Evolutionary conservation across 1,284 basidiomycete genomes (phyloP).

Genomic region (Ceratobasidium sp.): DNA sequence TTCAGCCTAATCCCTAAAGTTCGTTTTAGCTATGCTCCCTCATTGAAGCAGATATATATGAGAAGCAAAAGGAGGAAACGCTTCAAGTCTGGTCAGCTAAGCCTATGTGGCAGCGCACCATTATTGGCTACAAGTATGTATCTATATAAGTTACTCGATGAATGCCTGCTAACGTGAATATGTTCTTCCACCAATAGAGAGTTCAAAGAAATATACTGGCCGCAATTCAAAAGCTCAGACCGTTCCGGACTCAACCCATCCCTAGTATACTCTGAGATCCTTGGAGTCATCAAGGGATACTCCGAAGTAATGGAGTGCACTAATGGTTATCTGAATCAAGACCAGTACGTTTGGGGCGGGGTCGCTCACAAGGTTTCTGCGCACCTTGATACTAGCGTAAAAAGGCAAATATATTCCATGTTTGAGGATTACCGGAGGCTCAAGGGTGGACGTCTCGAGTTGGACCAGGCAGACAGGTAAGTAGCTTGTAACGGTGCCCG

Average conservation of each 20-base stretch:
- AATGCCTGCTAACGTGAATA: too few species aligned
- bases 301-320: not conserved
- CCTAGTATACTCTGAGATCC: not conserved
- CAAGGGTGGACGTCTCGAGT: not conserved
- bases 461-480: conserved; percentile 1
- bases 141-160: too few species aligned
- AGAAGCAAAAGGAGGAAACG: conserved; percentile 31
- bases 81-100: not conserved
- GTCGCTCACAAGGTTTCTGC: not conserved
- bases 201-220: conserved; percentile 22
- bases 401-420: not conserved
- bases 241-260: not conserved
- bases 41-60: conserved; percentile 30
- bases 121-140: conserved; percentile 12
- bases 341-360: not conserved
- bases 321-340: not conserved
- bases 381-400: not conserved
- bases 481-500: too few species aligned
- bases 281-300: not conserved
- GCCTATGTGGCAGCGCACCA: not conserved
- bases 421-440: not conserved
- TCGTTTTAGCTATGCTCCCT: conserved; percentile 4
- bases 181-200: not conserved
- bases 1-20: not conserved
- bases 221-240: not conserved